Conservation (phyloP, 1,139 yeast genomes). For the Diutina sp. region DNA sequence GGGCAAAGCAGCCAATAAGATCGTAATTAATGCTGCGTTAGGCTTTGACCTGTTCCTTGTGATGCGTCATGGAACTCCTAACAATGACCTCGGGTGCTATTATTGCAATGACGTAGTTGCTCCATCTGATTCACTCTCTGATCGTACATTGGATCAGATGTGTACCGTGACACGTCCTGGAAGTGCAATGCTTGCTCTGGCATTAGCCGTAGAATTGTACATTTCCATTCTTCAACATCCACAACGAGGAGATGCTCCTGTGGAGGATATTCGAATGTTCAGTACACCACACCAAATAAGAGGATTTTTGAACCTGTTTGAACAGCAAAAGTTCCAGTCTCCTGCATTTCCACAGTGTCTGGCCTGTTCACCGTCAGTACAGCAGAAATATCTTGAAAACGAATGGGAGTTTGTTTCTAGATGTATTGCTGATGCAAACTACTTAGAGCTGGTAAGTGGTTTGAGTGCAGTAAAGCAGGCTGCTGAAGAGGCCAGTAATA, state of each 20-base stretch:
- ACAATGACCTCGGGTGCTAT: slow-evolving; percentile 61
- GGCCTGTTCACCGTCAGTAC: slow-evolving; percentile 61
- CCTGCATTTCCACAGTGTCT: slow-evolving; percentile 72
- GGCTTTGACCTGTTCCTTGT: slow-evolving; percentile 92
- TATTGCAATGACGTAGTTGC: slow-evolving; percentile 94
- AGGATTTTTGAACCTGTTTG: slow-evolving; percentile 63
- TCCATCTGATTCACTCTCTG: slow-evolving; percentile 74
- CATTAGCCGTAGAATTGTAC: slow-evolving; percentile 75
- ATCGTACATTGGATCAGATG: slow-evolving; percentile 90
- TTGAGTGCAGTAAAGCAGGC: slow-evolving; percentile 55
- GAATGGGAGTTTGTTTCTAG: slow-evolving; percentile 75
- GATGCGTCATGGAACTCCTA: slow-evolving; percentile 70
- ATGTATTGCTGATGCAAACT: slow-evolving; percentile 54
- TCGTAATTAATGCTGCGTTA: slow-evolving; percentile 81
- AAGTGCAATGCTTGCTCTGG: slow-evolving; percentile 76
- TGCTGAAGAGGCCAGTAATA: slow-evolving; percentile 47
- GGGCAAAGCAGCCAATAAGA: slow-evolving; percentile 51
- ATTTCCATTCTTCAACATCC: slow-evolving; percentile 67
- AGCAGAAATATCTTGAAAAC: slow-evolving; percentile 30
- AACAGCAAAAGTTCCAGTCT: slow-evolving; percentile 50
- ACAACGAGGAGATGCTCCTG: slow-evolving; percentile 32
- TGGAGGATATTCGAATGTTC: slow-evolving; percentile 40
- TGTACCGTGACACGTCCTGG: slow-evolving; percentile 98
- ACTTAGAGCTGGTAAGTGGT: slow-evolving; percentile 70
- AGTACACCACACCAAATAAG: slow-evolving; percentile 79